A percentile compares a stretch with the other conserved stretches of the same genome.
Conservation (phyloP, 2,329 filamentous ascomycete species). For the Fusarium graminum region DNA sequence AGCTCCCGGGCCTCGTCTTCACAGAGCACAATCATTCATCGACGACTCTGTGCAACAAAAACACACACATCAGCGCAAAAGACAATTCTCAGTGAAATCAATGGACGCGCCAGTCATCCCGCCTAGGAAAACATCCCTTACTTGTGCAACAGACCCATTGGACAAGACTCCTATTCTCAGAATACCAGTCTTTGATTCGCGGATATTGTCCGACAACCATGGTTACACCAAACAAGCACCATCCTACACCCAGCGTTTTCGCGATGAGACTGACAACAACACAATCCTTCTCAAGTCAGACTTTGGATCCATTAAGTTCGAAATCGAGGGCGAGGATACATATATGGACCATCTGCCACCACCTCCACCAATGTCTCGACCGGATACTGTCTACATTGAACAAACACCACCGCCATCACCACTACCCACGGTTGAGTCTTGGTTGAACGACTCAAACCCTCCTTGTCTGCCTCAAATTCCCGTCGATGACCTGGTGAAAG, state of each 20-base stretch:
- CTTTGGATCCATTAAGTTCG: conserved; percentile 39
- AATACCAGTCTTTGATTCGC: conserved; percentile 29
- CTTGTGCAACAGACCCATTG: conserved; percentile 23
- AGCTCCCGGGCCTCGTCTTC: conserved; percentile 8
- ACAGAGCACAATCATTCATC: conserved; percentile 16
- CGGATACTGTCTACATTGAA: conserved; percentile 49
- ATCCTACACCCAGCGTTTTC: conserved; percentile 27
- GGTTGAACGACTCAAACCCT: conserved; percentile 53
- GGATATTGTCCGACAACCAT: conserved; percentile 16
- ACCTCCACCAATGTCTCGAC: conserved; percentile 24
- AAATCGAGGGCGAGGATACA: conserved; percentile 41
- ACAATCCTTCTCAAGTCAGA: conserved; percentile 40
- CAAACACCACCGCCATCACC: conserved; percentile 54
- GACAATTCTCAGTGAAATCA: conserved; percentile 33
- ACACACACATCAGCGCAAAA: conserved; percentile 11
- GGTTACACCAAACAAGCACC: conserved; percentile 27
- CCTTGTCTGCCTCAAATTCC: conserved; percentile 49
- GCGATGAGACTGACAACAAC: conserved; percentile 38
- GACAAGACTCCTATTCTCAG: conserved; percentile 23
- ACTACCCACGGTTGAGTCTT: conserved; percentile 54
- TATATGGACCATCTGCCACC: conserved; percentile 23
- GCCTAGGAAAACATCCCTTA: conserved; percentile 39
- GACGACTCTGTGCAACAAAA: conserved; percentile 13
- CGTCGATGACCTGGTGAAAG: conserved; percentile 55
- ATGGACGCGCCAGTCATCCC: conserved; percentile 43